Evolutionary conservation across 352 stramenopile genomes (phyloP).

Genomic region (Pythium insidiosum): DNA sequence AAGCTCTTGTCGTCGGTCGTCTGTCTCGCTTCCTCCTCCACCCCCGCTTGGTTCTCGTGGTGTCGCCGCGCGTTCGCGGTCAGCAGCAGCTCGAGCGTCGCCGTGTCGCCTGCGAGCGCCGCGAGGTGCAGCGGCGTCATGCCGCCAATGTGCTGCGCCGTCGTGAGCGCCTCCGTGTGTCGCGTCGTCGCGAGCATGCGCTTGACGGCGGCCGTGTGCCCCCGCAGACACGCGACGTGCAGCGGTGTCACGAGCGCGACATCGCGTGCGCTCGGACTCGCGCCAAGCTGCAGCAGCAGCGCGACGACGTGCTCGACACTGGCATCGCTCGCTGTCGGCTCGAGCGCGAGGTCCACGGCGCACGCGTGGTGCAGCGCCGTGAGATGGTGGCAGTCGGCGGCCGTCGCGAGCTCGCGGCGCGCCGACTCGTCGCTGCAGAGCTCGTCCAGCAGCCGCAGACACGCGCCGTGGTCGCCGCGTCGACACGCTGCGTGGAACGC

Average conservation of each 20-base stretch:
- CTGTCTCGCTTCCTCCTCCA: no score
- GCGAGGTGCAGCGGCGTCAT: slow-evolving; percentile 48
- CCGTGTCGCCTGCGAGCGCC: slow-evolving; percentile 29
- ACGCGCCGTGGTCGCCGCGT: slow-evolving; percentile 29
- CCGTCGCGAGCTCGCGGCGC: slow-evolving; percentile 6
- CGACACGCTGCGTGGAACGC: slow-evolving; percentile 26
- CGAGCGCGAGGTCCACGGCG: slow-evolving; percentile 5
- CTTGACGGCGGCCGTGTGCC: slow-evolving; percentile 17
- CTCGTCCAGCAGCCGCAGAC: slow-evolving; percentile 26
- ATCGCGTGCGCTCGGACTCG: slow-evolving; percentile 22
- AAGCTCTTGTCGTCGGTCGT: slow-evolving; percentile 27
- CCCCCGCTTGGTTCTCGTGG: no score
- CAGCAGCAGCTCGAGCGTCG: slow-evolving; percentile 50
- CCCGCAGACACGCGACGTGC: slow-evolving; percentile 42
- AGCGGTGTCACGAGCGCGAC: slow-evolving; percentile 41
- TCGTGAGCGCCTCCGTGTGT: slow-evolving; percentile 10
- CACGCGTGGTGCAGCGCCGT: slow-evolving; percentile 49
- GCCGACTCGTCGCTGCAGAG: slow-evolving; percentile 11
- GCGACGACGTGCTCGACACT: slow-evolving; percentile 36
- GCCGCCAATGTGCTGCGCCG: slow-evolving; percentile 28
- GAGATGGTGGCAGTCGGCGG: slow-evolving; percentile 20
- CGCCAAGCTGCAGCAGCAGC: slow-evolving; percentile 33
- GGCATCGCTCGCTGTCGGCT: no score
- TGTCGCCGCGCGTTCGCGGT: slow-evolving; percentile 42
- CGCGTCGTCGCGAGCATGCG: slow-evolving; percentile 11